A percentile compares a stretch with the other conserved stretches of the same genome.
Conservation (phyloP, 768 basidiomycete species). For the Dentipellis fragilis region DNA sequence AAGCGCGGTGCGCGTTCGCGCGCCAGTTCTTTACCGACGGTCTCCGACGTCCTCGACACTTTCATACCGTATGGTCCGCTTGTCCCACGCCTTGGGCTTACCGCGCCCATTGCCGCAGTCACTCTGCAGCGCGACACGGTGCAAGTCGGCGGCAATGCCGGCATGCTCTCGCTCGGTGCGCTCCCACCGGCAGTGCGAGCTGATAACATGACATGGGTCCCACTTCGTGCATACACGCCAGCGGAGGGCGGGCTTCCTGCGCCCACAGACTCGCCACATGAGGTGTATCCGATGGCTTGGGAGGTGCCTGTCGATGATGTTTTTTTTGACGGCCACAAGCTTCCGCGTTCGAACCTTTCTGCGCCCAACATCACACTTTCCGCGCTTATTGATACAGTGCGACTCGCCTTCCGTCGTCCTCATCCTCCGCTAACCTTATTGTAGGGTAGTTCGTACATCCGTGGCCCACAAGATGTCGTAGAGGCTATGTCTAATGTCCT, state of each 20-base stretch:
- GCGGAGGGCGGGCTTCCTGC: slow-evolving; percentile 44
- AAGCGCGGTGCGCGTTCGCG: neutral
- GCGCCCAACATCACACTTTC: slow-evolving; percentile 42
- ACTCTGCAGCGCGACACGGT: slow-evolving; percentile 61
- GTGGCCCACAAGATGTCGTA: slow-evolving; percentile 63
- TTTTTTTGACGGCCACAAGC: slow-evolving; percentile 52
- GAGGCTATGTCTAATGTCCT: slow-evolving; percentile 32
- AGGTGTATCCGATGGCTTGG: slow-evolving; percentile 41
- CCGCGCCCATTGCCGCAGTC: slow-evolving; percentile 35
- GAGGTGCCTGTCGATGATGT: slow-evolving; percentile 65
- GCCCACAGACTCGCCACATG: slow-evolving; percentile 45
- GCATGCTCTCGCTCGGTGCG: slow-evolving; percentile 56
- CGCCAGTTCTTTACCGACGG: neutral
- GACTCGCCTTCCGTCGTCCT: slow-evolving; percentile 12
- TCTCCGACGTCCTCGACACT: slow-evolving; percentile 17
- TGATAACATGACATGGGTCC: slow-evolving; percentile 53
- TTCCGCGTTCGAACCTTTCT: slow-evolving; percentile 47
- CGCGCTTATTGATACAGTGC: slow-evolving; percentile 64
- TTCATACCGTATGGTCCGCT: slow-evolving; percentile 25
- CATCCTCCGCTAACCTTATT: neutral
- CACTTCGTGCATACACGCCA: slow-evolving; percentile 44
- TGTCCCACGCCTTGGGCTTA: slow-evolving; percentile 25
- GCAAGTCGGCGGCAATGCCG: slow-evolving; percentile 59
- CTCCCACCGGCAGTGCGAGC: slow-evolving; percentile 41
- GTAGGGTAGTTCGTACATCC: slow-evolving; percentile 69